phyloP scores from a whole-genome alignment of 495 filamentous ascomycete species.

The Penicillium argentinense region DNA sequence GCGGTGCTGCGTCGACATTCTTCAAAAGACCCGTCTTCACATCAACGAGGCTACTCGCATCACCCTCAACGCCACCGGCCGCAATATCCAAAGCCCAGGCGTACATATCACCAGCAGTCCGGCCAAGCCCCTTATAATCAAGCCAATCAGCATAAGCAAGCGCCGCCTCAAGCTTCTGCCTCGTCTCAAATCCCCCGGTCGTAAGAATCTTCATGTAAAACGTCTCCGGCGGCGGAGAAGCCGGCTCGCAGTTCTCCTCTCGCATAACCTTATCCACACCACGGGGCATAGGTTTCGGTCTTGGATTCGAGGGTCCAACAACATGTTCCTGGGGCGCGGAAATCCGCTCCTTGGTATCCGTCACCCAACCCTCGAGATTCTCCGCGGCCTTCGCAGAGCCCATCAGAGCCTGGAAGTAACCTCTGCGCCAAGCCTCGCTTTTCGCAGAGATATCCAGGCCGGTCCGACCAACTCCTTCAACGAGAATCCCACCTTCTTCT shows the following conservation, averaged over 20 bases:
- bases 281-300: slow-evolving; percentile 67
- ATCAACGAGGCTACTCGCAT: slow-evolving; percentile 55
- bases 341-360: slow-evolving; percentile 62
- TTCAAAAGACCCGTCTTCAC: slow-evolving; percentile 58
- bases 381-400: slow-evolving; percentile 72
- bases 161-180: slow-evolving; percentile 75
- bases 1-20: slow-evolving; percentile 45
- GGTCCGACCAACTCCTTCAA: slow-evolving; percentile 54
- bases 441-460: slow-evolving; percentile 72
- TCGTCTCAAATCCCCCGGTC: slow-evolving; percentile 68
- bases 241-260: slow-evolving; percentile 69
- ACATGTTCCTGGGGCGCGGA: slow-evolving; percentile 69
- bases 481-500: slow-evolving; percentile 55
- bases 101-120: slow-evolving; percentile 67
- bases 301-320: slow-evolving; percentile 78
- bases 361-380: slow-evolving; percentile 73
- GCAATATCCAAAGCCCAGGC: slow-evolving; percentile 71
- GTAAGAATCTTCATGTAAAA: slow-evolving; percentile 79
- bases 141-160: slow-evolving; percentile 81
- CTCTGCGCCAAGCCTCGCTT: slow-evolving; percentile 75
- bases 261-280: slow-evolving; percentile 55
- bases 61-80: slow-evolving; percentile 44
- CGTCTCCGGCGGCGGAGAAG: slow-evolving; percentile 62
- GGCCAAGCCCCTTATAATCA: slow-evolving; percentile 66
- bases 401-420: slow-evolving; percentile 81